Evolutionary conservation across 495 filamentous ascomycete genomes (phyloP), one percentile per base, ranked within the genome.

Genomic region (Penicillium crystallinum): DNA sequence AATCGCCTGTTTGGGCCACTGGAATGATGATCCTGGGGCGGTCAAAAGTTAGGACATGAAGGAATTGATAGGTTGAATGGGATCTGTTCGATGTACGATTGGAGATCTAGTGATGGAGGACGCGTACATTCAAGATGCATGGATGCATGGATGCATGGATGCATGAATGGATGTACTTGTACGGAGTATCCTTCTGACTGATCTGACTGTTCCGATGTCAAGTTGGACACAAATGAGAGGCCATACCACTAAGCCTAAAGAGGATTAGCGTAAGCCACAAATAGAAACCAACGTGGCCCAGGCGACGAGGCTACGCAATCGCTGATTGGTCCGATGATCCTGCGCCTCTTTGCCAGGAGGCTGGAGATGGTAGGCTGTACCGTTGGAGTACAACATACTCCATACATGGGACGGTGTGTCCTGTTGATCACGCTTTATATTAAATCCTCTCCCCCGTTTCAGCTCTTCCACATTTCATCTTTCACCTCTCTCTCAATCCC

Each of bases 271-370:
- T 12, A 17, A 10, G 35, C 49, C 58, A 53, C 48, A 52, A 66
- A 66, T 66, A 66, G 63, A 59, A 66, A 50, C 60, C 33, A 61
- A 56, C 55, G 61, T 64, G 61, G 61, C 50, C 48, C 39, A 37
- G 57, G n/a, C 23, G 34, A 49, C 34, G 46, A 54, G 57, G 42
- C 14, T 29, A 12, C 29, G 23, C 29, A 25, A 21, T 25, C 37
- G 14, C 27, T 57, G 31, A 62, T 60, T 63, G 57, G 57, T 12
- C 27, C 6, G 17, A n/a, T 46, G 33, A 36, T 44, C 52, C 60
- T 63, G 60, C 60, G 60, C 60, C 60, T 59, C 59, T 56, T 33
- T 44, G 19, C 35, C 34, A 14, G 56, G 60, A 57, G 60, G 55
- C 59, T 62, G 59, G 60, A 34, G 60, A 18, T 36, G 18, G 14